Evolutionary conservation across 495 filamentous ascomycete genomes (phyloP).

Genomic region (Aspergillus nidulans): DNA sequence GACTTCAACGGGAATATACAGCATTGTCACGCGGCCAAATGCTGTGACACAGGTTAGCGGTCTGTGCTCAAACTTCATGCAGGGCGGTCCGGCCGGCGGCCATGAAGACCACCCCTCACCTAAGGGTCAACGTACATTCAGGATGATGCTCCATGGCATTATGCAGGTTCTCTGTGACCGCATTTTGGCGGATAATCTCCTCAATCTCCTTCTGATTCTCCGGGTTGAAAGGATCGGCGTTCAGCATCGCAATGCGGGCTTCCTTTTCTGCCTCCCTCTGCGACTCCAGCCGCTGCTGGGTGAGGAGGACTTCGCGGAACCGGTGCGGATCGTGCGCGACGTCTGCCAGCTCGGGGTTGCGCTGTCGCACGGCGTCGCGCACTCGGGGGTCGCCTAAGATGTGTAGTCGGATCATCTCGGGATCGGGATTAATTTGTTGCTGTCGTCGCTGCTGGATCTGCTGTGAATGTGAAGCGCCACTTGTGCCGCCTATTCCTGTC

Average conservation of each 20-base stretch:
- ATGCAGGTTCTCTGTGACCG: constrained; percentile 89
- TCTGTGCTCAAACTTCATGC: background rate
- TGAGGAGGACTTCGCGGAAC: constrained; percentile 65
- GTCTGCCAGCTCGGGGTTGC: constrained; percentile 69
- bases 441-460: constrained; percentile 36
- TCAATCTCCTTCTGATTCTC: constrained; percentile 91
- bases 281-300: constrained; percentile 61
- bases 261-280: constrained; percentile 69
- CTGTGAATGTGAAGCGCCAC: constrained; percentile 32
- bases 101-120: background rate
- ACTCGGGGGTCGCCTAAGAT: constrained; percentile 74
- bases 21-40: constrained; percentile 88
- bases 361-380: constrained; percentile 60
- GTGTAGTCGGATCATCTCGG: constrained; percentile 78
- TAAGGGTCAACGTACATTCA: constrained; percentile 61
- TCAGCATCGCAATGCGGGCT: constrained; percentile 73
- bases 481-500: constrained; percentile 17
- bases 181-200: constrained; percentile 92
- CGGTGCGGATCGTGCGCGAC: constrained; percentile 72
- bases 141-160: constrained; percentile 95
- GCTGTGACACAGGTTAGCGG: constrained; percentile 49
- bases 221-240: constrained; percentile 86
- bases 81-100: background rate
- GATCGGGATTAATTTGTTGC: constrained; percentile 51
- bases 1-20: constrained; percentile 94